Percentiles rank a stretch among this genome's conserved stretches.
phyloP scores from a whole-genome alignment of 306 rosid genomes.

The Vicia villosa region DNA sequence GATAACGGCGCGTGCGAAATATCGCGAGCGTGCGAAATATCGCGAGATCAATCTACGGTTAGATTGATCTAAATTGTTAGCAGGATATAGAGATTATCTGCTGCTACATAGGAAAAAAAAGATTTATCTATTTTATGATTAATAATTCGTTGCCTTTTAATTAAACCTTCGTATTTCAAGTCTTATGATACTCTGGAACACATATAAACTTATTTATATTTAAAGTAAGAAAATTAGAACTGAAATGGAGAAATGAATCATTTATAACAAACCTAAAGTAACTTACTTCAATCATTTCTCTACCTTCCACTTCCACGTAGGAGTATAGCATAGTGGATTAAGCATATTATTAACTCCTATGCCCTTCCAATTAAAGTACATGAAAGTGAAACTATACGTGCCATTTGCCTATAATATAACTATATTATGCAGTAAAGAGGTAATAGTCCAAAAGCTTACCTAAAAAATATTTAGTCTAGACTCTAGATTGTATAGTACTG shows the following conservation, averaged over 20 bases:
- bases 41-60: too few species aligned
- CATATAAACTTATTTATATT: background rate
- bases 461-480: constrained; percentile 20
- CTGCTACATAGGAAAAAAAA: too few species aligned
- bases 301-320: constrained; percentile 36
- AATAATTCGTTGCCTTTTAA: too few species aligned
- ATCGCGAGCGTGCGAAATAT: too few species aligned
- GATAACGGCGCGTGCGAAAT: too few species aligned
- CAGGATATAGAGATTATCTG: too few species aligned
- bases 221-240: background rate
- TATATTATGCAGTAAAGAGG: constrained; percentile 28
- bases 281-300: constrained; percentile 43
- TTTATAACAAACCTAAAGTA: constrained; percentile 50
- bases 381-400: constrained; percentile 34
- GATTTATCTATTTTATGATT: too few species aligned
- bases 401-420: constrained; percentile 22
- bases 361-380: constrained; percentile 19
- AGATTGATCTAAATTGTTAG: too few species aligned
- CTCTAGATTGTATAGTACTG: background rate
- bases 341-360: constrained; percentile 22
- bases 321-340: constrained; percentile 9
- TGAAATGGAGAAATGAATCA: background rate
- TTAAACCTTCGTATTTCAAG: too few species aligned
- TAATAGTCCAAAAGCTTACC: constrained; percentile 37
- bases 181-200: too few species aligned